phyloP scores from a whole-genome alignment of 257 asterid genomes.

The Solanum tarapatanum region DNA sequence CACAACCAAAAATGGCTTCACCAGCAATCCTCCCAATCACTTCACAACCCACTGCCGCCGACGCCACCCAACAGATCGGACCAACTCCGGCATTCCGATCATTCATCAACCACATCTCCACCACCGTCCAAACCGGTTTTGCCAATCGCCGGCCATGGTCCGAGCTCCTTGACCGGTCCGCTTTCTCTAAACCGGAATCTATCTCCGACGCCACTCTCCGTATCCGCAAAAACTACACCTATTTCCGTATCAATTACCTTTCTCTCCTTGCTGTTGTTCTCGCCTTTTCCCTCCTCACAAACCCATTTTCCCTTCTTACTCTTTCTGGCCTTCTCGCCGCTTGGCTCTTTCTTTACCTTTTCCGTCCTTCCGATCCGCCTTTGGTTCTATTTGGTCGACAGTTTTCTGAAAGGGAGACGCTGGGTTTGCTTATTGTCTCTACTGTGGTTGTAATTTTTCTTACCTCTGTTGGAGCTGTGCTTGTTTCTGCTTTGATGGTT shows the following conservation, averaged over 20 bases:
- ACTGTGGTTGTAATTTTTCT: constrained; percentile 54
- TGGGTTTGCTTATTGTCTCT: constrained; percentile 29
- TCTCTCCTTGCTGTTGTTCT: constrained; percentile 41
- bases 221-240: constrained; percentile 56
- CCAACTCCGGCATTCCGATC: constrained; percentile 42
- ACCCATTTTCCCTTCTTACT: constrained; percentile 60
- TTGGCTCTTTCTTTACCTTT: constrained; percentile 80
- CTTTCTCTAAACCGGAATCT: constrained; percentile 74
- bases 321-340: constrained; percentile 63
- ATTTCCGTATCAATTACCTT: constrained; percentile 64
- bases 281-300: constrained; percentile 55
- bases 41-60: constrained; percentile 4
- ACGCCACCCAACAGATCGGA: constrained; percentile 1
- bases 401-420: constrained; percentile 72
- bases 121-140: constrained; percentile 47
- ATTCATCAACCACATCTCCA: constrained; percentile 34
- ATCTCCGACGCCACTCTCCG: constrained; percentile 61
- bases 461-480: constrained; percentile 86
- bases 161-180: constrained; percentile 64
- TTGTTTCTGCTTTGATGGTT: constrained; percentile 67
- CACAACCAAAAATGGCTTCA: constrained; percentile 15
- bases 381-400: constrained; percentile 60
- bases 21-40: constrained; percentile 68
- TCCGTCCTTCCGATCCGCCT: constrained; percentile 82
- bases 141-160: constrained; percentile 74